phyloP scores from a whole-genome alignment of 2,329 filamentous ascomycete genomes.

The Trichoderma gracile region DNA sequence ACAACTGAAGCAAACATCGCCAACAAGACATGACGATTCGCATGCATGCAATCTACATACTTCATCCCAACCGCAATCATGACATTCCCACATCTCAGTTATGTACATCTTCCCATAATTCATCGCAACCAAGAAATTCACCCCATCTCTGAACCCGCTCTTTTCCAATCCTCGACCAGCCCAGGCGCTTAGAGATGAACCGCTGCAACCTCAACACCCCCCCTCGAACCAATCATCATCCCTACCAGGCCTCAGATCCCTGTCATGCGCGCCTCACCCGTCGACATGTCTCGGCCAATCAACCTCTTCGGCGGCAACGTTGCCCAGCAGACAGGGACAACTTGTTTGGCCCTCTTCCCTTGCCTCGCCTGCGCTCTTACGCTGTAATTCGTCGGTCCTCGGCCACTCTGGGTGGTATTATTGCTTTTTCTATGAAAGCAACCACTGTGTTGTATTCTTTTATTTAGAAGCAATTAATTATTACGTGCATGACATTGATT shows the following conservation, averaged over 20 bases:
- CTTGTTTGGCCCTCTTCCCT: too few species aligned
- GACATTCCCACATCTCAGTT: too few species aligned
- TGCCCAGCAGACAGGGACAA: not conserved
- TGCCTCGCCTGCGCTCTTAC: too few species aligned
- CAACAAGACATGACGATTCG: too few species aligned
- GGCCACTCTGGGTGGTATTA: too few species aligned
- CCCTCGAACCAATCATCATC: constrained; percentile 7
- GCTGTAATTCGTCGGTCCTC: too few species aligned
- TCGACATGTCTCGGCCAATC: constrained; percentile 16
- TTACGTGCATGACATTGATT: too few species aligned
- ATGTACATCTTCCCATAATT: not conserved
- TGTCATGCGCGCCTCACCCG: constrained; percentile 9
- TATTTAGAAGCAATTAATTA: too few species aligned
- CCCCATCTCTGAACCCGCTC: not conserved
- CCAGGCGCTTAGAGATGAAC: constrained; percentile 3
- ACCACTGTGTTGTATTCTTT: too few species aligned
- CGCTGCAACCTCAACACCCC: not conserved
- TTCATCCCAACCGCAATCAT: not conserved
- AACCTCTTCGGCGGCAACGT: not conserved
- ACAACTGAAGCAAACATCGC: too few species aligned
- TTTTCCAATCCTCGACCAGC: not conserved
- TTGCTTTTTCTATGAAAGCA: too few species aligned
- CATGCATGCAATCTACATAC: too few species aligned
- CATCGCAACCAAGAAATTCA: not conserved
- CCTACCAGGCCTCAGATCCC: not conserved